These are phyloP conservation scores for Fraxinus cuspidata DNA, from an alignment of 257 asterid genomes.

Conservation along the genomic window DNA sequence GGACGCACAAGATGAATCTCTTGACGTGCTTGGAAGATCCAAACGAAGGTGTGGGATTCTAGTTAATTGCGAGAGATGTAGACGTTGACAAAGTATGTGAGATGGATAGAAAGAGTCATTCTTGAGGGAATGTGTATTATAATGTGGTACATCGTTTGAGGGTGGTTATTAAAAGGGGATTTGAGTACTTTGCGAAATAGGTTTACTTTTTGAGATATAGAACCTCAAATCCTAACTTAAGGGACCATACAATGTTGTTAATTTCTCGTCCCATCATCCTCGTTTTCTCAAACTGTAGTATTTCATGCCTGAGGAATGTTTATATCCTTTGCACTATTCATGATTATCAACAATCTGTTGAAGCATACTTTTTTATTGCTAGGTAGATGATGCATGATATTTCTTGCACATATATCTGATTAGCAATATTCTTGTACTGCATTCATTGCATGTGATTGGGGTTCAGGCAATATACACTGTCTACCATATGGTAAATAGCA, in stretches of 20 bases:
- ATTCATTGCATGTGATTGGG: constrained; percentile 35
- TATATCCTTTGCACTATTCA: neutral
- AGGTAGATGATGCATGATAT: neutral
- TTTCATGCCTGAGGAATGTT: neutral
- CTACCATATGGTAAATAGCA: constrained; percentile 28
- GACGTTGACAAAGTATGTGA: too few relatives aligned
- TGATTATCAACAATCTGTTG: neutral
- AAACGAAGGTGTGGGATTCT: neutral
- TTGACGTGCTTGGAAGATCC: neutral
- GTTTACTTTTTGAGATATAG: neutral
- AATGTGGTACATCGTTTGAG: too few relatives aligned
- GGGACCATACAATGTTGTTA: neutral
- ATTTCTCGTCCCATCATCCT: neutral
- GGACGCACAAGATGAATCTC: neutral
- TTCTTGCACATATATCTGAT: neutral
- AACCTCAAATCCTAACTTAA: neutral
- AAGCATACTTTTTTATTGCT: neutral
- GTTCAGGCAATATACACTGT: constrained; percentile 34
- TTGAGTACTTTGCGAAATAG: neutral
- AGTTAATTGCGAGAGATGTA: too few relatives aligned
- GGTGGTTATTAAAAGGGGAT: neutral
- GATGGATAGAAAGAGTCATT: too few relatives aligned
- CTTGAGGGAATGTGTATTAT: too few relatives aligned
- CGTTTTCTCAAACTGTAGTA: neutral
- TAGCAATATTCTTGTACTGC: neutral